Evolutionary conservation across 495 filamentous ascomycete species (phyloP).

Genomic region (Penicillium pulvis): DNA sequence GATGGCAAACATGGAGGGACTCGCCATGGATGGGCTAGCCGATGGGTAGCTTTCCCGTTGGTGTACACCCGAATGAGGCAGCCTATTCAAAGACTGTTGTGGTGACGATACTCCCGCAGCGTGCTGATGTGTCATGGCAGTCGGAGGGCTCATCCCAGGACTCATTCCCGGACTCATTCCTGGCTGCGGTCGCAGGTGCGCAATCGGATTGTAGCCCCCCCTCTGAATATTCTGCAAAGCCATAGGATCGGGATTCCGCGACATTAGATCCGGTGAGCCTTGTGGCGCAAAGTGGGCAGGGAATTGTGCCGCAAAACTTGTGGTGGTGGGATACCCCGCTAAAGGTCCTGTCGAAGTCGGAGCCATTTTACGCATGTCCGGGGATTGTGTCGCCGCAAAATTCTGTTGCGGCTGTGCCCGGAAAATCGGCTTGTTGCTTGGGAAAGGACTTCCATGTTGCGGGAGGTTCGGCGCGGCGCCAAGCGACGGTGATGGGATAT

Average conservation of each 20-base stretch:
- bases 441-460: conserved; percentile 33
- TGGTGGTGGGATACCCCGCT: conserved; percentile 35
- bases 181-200: conserved; percentile 32
- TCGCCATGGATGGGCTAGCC: conserved; percentile 32
- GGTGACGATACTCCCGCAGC: conserved; percentile 38
- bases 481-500: conserved; percentile 36
- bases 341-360: conserved; percentile 37
- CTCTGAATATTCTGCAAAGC: conserved; percentile 39
- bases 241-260: conserved; percentile 35
- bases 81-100: conserved; percentile 40
- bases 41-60: conserved; percentile 34
- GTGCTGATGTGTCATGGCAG: conserved; percentile 34
- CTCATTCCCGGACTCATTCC: conserved; percentile 25
- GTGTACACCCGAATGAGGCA: conserved; percentile 33
- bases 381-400: conserved; percentile 32
- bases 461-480: conserved; percentile 28
- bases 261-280: conserved; percentile 37
- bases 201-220: conserved; percentile 38
- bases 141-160: conserved; percentile 20
- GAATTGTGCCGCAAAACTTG: conserved; percentile 32
- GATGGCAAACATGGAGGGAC: conserved; percentile 30
- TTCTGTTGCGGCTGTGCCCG: conserved; percentile 35
- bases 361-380: conserved; percentile 44
- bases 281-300: conserved; percentile 38
- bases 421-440: conserved; percentile 30